Evolutionary conservation across 1,139 yeast species (phyloP), one percentile per base, ranked within the genome.

Genomic region (Saccharomyces hybrid): DNA sequence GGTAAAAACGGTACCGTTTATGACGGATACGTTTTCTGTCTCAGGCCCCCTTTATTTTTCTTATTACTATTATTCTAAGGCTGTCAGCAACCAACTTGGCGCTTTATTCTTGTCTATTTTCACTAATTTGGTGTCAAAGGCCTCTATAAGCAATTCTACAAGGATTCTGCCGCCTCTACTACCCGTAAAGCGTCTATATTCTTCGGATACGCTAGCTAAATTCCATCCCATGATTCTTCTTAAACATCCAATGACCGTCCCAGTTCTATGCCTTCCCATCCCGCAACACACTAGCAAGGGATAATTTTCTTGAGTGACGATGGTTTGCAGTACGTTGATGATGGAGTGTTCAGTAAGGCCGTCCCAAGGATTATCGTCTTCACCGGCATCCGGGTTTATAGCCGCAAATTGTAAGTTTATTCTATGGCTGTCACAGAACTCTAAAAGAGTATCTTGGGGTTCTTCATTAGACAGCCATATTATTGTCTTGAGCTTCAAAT

Each of bases 211-310:
- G 70, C 95, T 79, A 11, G 98, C 96, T 66, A 91, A 74, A 66
- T 93, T 93, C 99, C 99, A 93, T 20, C 95, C 93, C 74, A 91
- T 96, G 29, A 93, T 73, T 58, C 96, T 77, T 59, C 99, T 75
- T 51, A 93, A 74, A 70, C 98, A 93, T 1, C 99, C 99, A 55
- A 93, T 82, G 2, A 93, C 96, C 0, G 97, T 90, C 0, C 99
- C 99, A 0, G 97, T 90, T 57, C 98, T 78, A 69, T 93, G 98
- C 61, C 98, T 76, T 0, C 99, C 99, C 98, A 91, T 91, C 11
- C 97, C 96, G 66, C 98, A 93, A 70, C 98, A 91, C 6, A 90
- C 93, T 51, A 93, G 73, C 58, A 91, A 64, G 0, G 99, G 98
- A 64, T 88, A 88, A 66, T 84, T 82, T n/a, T 80, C 77, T 59